These are phyloP conservation scores for Fusarium praegraminearum DNA, from an alignment of 2,329 filamentous ascomycete genomes.

Conservation along the genomic window DNA sequence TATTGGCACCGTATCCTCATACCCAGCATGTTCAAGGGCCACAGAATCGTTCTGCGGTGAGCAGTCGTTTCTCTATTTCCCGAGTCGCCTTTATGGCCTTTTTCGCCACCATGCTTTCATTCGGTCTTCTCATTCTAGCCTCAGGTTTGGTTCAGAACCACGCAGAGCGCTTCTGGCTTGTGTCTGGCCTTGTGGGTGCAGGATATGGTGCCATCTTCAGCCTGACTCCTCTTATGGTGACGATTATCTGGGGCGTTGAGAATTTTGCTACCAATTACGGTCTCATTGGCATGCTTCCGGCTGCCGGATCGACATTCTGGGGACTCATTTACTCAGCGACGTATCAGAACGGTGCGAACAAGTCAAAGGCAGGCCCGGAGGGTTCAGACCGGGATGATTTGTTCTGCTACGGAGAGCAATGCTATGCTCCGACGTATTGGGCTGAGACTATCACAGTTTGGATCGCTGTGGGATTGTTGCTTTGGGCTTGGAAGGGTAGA, in stretches of 20 bases:
- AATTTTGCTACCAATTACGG: conserved; percentile 99
- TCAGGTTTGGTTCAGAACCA: conserved; percentile 80
- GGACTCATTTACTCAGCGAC: conserved; percentile 86
- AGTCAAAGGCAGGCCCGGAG: conserved; percentile 50
- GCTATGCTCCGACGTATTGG: conserved; percentile 88
- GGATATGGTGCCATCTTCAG: conserved; percentile 95
- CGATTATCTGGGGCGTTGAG: conserved; percentile 98
- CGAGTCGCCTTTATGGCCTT: conserved; percentile 83
- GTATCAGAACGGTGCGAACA: conserved; percentile 75
- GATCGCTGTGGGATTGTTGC: conserved; percentile 77
- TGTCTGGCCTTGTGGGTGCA: conserved; percentile 85
- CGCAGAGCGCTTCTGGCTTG: conserved; percentile 83
- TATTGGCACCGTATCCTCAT: conserved; percentile 78
- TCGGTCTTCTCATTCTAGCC: conserved; percentile 82
- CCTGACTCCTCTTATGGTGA: conserved; percentile 89
- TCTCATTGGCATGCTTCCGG: conserved; percentile 91
- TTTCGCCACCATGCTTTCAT: conserved; percentile 78
- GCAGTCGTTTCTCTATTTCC: conserved; percentile 71
- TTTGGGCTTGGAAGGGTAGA: conserved; percentile 84
- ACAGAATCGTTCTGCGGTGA: conserved; percentile 47
- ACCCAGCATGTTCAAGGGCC: conserved; percentile 67
- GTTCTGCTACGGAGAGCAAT: conserved; percentile 84
- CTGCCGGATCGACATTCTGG: conserved; percentile 89
- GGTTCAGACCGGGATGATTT: conserved; percentile 58
- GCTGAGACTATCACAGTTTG: conserved; percentile 85